Percentiles rank a stretch among this genome's conserved stretches.
Conservation (phyloP, 1,284 basidiomycete genomes). For the Ganoderma lingzhi region DNA sequence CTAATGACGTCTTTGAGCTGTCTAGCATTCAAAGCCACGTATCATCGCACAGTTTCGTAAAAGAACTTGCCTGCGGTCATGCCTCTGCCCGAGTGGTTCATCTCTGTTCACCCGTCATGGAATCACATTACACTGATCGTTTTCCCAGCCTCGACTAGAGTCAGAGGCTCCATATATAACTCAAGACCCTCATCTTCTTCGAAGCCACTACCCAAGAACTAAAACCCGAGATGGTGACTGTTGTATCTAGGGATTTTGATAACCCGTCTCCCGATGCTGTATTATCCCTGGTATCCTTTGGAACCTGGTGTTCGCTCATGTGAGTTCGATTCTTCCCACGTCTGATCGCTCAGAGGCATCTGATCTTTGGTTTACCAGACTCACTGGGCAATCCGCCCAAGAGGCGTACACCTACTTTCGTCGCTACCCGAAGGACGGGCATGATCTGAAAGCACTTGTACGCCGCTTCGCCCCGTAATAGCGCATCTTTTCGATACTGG, state of each 20-base stretch:
- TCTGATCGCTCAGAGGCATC: background rate
- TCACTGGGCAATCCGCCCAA: conserved; percentile 8
- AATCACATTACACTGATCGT: background rate
- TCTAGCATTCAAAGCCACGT: background rate
- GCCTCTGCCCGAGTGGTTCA: background rate
- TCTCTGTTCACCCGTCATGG: background rate
- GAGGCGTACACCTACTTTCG: conserved; percentile 15
- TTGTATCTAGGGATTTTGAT: background rate
- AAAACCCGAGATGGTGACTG: background rate
- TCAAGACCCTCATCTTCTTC: background rate
- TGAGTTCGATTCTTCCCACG: background rate
- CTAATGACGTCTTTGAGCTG: background rate
- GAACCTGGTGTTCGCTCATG: conserved; percentile 5
- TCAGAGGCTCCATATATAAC: background rate
- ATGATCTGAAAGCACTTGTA: conserved; percentile 12
- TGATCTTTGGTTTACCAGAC: background rate
- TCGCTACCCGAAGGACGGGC: conserved; percentile 15
- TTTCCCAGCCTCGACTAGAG: background rate
- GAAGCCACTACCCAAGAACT: background rate
- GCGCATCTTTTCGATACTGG: background rate
- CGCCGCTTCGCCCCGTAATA: background rate
- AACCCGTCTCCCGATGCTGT: background rate
- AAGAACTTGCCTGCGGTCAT: background rate
- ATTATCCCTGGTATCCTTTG: background rate
- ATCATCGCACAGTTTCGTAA: background rate